Percentiles rank a stretch among this genome's conserved stretches.
Conservation (phyloP, 495 filamentous ascomycete species). For the Evansstolkia leycettana region DNA sequence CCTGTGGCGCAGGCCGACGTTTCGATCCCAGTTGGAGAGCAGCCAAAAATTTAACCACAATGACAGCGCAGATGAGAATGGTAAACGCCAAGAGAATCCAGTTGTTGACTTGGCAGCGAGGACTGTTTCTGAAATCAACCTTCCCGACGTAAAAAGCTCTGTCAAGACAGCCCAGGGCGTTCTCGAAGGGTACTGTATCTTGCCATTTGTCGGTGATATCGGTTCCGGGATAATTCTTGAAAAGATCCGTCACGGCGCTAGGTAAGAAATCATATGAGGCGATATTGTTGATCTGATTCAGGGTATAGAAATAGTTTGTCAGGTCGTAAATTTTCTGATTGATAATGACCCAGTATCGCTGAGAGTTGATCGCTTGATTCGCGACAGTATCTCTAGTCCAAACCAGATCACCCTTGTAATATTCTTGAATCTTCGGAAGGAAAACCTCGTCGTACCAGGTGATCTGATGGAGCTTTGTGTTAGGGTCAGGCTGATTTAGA, state of each 20-base stretch:
- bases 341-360: constrained; percentile 71
- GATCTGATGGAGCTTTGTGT: constrained; percentile 42
- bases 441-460: constrained; percentile 71
- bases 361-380: constrained; percentile 47
- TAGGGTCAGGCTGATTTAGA: constrained; percentile 32
- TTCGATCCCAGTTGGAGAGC: constrained; percentile 91
- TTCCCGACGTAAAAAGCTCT: constrained; percentile 75
- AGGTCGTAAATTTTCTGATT: constrained; percentile 71
- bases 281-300: constrained; percentile 33
- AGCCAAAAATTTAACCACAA: constrained; percentile 81
- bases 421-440: constrained; percentile 67
- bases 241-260: constrained; percentile 42
- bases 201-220: constrained; percentile 63
- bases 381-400: constrained; percentile 40
- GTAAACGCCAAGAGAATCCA: constrained; percentile 84
- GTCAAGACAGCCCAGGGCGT: constrained; percentile 66
- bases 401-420: constrained; percentile 80
- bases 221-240: constrained; percentile 61
- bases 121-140: constrained; percentile 66
- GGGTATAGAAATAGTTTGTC: constrained; percentile 78
- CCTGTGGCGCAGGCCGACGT: constrained; percentile 76
- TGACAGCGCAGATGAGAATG: constrained; percentile 65
- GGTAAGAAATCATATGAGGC: constrained; percentile 58
- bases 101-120: constrained; percentile 79
- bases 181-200: constrained; percentile 31